Base-by-base conservation (phyloP, 1,139 yeast species). In the Kurtzmaniella natalensis region DNA sequence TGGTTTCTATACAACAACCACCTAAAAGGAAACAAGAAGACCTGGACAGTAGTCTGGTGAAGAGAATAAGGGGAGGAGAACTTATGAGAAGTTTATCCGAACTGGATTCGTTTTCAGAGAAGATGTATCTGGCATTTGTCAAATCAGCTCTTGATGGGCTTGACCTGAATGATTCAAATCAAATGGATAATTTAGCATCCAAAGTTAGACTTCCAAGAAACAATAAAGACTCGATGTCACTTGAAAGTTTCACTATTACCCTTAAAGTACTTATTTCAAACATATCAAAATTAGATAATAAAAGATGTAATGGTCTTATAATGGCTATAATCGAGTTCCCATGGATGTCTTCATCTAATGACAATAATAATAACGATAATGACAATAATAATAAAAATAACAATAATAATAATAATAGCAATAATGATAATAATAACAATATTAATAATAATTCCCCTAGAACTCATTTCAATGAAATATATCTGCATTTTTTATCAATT, bases 401-500 rank as follows among this genome's bases (percentile, higher is more conserved):
- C n/a, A n/a, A n/a, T n/a, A n/a, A n/a, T n/a, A n/a, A n/a, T n/a
- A n/a, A n/a, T n/a, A n/a, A n/a, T n/a, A n/a, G n/a, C n/a, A n/a
- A n/a, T n/a, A n/a, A n/a, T n/a, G n/a, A n/a, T n/a, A n/a, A n/a
- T n/a, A n/a, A n/a, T n/a, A n/a, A n/a, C n/a, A n/a, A n/a, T n/a
- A n/a, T n/a, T n/a, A n/a, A n/a, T n/a, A n/a, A n/a, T n/a, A n/a
- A n/a, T n/a, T 6, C n/a, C 16, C 20, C 18, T 18, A 32, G 26
- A 16, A 15, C 42, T 42, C 31, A 62, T 65, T 61, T 70, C 70
- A 39, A 63, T 55, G 53, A 71, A 59, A 41, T 83, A 66, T 67
- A 68, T 44, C 72, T 83, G 30, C 81, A 79, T 34, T 92, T 92
- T 55, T 61, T 86, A 36, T 71, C 78, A 31, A 86, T 88, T 19